These are phyloP conservation scores for Histomonas meleagridis DNA, from an alignment of 208 protist species.

Conservation along the genomic window DNA sequence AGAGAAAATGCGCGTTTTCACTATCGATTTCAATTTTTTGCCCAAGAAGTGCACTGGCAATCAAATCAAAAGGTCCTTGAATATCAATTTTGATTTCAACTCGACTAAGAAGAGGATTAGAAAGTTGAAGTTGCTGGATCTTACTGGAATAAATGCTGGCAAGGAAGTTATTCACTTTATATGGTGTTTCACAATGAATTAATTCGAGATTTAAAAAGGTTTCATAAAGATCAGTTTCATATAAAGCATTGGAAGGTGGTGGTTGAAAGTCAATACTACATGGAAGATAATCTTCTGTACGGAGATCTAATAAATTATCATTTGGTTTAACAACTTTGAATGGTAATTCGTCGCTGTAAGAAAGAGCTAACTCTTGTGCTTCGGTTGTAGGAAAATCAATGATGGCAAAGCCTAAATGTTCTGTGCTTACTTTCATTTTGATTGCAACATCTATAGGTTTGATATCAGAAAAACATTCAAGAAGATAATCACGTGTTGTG, in stretches of 20 bases:
- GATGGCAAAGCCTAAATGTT: neutral
- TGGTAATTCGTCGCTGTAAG: neutral
- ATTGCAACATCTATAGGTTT: neutral
- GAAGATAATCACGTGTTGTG: neutral
- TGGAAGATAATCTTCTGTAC: too few species aligned
- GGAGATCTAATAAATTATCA: neutral
- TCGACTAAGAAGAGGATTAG: neutral
- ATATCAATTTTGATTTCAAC: neutral
- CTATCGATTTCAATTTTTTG: neutral
- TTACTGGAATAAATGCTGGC: neutral
- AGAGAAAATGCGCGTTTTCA: neutral
- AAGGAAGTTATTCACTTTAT: neutral
- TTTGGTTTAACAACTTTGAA: neutral
- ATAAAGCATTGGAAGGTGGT: neutral
- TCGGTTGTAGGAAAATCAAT: neutral
- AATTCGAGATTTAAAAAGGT: neutral
- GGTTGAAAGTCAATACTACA: neutral
- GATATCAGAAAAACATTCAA: neutral
- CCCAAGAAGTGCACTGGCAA: neutral
- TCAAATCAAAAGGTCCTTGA: neutral
- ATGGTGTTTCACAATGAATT: neutral
- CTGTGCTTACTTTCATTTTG: too few species aligned
- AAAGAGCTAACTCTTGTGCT: neutral
- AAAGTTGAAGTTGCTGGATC: neutral
- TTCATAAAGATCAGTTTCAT: neutral